These are phyloP conservation scores for Escallonia herrerae DNA, from an alignment of 129 eudicot genomes.

Conservation along the genomic window DNA sequence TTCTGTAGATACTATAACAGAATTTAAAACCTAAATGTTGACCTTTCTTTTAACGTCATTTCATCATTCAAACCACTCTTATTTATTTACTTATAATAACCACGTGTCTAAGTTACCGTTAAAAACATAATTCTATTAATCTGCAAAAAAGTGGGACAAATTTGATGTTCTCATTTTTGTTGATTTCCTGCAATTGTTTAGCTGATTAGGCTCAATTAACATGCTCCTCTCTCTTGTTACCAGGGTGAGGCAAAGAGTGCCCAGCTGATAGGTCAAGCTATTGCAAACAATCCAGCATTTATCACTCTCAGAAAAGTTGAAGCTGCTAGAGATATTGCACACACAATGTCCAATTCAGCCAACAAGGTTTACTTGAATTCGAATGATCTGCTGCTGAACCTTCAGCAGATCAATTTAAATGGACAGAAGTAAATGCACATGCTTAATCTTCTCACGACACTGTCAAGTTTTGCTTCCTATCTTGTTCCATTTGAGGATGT, in stretches of 20 bases:
- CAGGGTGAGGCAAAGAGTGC: conserved; percentile 76
- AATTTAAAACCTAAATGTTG: too few species aligned
- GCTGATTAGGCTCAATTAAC: neutral
- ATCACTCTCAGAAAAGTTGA: conserved; percentile 49
- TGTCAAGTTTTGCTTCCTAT: too few species aligned
- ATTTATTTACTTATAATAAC: too few species aligned
- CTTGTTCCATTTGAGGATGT: too few species aligned
- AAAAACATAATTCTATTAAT: neutral
- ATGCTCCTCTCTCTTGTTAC: neutral
- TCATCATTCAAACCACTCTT: neutral
- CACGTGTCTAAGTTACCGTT: too few species aligned
- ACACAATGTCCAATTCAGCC: conserved; percentile 31
- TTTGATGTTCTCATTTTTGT: neutral
- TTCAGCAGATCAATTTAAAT: conserved; percentile 30
- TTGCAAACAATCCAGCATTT: conserved; percentile 56
- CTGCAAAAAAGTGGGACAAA: neutral
- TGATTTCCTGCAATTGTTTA: neutral
- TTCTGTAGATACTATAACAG: too few species aligned
- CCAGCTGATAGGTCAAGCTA: conserved; percentile 52
- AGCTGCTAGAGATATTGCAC: conserved; percentile 47
- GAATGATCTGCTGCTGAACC: conserved; percentile 51
- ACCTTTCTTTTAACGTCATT: neutral
- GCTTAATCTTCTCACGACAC: too few species aligned
- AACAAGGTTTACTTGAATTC: conserved; percentile 45
- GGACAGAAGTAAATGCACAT: too few species aligned